Percentiles rank a stretch among this genome's conserved stretches.
Conservation (phyloP, 2,329 filamentous ascomycete species). For the Aspergillus tanneri region DNA sequence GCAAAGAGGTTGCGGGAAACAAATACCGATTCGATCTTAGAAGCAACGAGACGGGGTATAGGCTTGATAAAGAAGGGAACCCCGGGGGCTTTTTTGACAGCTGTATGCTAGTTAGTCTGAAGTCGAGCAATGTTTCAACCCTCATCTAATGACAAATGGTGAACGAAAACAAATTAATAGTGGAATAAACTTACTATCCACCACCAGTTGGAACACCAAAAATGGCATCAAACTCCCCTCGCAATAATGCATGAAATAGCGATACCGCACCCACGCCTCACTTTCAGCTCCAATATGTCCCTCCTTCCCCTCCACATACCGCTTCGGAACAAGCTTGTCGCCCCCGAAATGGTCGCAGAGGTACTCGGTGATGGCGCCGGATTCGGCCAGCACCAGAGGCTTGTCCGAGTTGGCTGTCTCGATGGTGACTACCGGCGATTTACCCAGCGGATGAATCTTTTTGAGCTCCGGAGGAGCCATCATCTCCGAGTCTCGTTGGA, state of each 20-base stretch:
- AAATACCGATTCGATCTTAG: conserved; percentile 42
- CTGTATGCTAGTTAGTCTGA: conserved; percentile 23
- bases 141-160: background rate
- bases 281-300: conserved; percentile 58
- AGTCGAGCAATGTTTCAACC: background rate
- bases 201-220: conserved; percentile 64
- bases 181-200: conserved; percentile 49
- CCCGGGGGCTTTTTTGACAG: conserved; percentile 49
- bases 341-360: conserved; percentile 66
- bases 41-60: conserved; percentile 57
- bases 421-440: conserved; percentile 76
- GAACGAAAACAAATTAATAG: conserved; percentile 1
- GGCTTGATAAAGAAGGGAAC: conserved; percentile 70
- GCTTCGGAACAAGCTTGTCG: conserved; percentile 49
- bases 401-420: conserved; percentile 45
- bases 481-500: conserved; percentile 64
- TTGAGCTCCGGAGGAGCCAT: conserved; percentile 76
- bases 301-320: conserved; percentile 54
- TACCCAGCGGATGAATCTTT: conserved; percentile 79
- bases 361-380: conserved; percentile 77
- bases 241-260: conserved; percentile 76
- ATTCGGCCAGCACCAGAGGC: conserved; percentile 73
- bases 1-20: conserved; percentile 42
- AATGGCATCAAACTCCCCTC: conserved; percentile 81
- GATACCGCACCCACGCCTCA: conserved; percentile 60